phyloP scores from a whole-genome alignment of 495 filamentous ascomycete genomes.

The Amphirosellinia nigrospora region DNA sequence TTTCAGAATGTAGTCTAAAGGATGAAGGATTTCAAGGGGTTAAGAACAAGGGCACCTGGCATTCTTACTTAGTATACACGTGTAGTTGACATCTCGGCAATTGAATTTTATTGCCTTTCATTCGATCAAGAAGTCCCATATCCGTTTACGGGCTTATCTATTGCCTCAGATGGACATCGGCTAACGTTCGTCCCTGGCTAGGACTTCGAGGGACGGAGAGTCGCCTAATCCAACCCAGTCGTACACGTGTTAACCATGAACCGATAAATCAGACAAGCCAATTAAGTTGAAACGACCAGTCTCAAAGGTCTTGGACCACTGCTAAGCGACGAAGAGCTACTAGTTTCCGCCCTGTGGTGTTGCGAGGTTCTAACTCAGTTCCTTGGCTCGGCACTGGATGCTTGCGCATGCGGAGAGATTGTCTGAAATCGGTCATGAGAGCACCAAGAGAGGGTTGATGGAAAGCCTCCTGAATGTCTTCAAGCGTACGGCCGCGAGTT shows the following conservation, averaged over 20 bases:
- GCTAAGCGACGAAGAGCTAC: slow-evolving; percentile 29
- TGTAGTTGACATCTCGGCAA: too few relatives aligned
- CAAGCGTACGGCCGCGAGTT: slow-evolving; percentile 61
- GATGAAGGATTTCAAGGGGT: too few relatives aligned
- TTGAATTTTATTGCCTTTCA: too few relatives aligned
- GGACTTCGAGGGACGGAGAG: too few relatives aligned
- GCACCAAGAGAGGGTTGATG: slow-evolving; percentile 31
- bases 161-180: too few relatives aligned
- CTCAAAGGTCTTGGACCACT: slow-evolving; percentile 27
- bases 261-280: not conserved
- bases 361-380: slow-evolving; percentile 22
- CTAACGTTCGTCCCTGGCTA: too few relatives aligned
- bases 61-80: too few relatives aligned
- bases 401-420: slow-evolving; percentile 22
- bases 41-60: too few relatives aligned
- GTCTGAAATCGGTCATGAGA: slow-evolving; percentile 19
- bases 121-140: too few relatives aligned
- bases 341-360: slow-evolving; percentile 23
- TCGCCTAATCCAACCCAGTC: too few relatives aligned
- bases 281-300: slow-evolving; percentile 25
- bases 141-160: too few relatives aligned
- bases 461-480: slow-evolving; percentile 65
- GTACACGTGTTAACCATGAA: not conserved
- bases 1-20: too few relatives aligned
- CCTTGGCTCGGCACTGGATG: slow-evolving; percentile 18